These are phyloP conservation scores for Silene conica DNA, from an alignment of 148 eudicot genomes.

Conservation along the genomic window DNA sequence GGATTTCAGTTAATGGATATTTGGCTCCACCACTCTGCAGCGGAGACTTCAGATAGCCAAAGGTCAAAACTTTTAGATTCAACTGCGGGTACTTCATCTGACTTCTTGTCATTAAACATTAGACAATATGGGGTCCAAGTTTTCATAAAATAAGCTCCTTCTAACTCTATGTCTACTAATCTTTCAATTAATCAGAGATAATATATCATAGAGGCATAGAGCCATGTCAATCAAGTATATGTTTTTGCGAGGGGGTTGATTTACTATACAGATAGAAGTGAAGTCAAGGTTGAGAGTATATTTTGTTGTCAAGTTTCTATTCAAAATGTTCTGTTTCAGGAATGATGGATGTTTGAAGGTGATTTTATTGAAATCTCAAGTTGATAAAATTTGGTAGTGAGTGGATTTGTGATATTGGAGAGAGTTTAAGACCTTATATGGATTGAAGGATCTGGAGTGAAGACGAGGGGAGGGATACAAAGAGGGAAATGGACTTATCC, in stretches of 20 bases:
- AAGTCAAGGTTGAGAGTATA: background rate
- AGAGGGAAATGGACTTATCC: too few relatives aligned
- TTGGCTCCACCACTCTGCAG: slow-evolving; percentile 75
- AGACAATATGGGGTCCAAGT: background rate
- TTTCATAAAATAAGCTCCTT: background rate
- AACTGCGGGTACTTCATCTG: slow-evolving; percentile 52
- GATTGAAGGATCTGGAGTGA: too few relatives aligned
- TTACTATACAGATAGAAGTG: background rate
- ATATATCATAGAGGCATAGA: slow-evolving; percentile 5
- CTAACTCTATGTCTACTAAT: background rate
- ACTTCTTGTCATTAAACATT: background rate
- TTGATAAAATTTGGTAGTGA: background rate
- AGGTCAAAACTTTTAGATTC: slow-evolving; percentile 60
- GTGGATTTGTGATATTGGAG: background rate
- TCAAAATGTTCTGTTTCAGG: background rate
- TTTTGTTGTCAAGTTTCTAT: background rate
- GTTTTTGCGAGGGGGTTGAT: background rate
- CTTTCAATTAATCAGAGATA: background rate
- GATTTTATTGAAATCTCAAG: background rate
- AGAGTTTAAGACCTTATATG: background rate
- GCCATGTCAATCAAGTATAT: background rate
- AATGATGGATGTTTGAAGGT: background rate
- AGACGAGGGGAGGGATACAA: too few relatives aligned
- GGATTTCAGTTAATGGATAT: slow-evolving; percentile 91
- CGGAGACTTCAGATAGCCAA: slow-evolving; percentile 49